A percentile compares a stretch with the other conserved stretches of the same genome.
phyloP scores from a whole-genome alignment of 2,329 filamentous ascomycete genomes.

The Exophiala calicioides region DNA sequence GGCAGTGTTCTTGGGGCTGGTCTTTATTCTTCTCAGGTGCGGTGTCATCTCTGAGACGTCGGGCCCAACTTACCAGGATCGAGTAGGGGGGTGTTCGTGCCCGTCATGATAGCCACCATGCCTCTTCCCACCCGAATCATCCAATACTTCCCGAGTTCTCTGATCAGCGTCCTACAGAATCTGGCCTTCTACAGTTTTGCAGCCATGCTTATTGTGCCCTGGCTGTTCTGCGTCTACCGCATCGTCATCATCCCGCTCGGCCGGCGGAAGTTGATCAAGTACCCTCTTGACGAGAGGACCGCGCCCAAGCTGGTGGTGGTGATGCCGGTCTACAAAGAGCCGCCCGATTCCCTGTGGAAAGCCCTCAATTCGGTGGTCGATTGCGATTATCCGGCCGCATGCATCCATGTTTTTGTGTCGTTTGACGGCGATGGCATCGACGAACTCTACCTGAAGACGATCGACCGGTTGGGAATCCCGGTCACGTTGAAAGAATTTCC shows the following conservation, averaged over 20 bases:
- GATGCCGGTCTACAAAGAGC: constrained; percentile 96
- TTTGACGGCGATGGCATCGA: constrained; percentile 91
- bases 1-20: constrained; percentile 70
- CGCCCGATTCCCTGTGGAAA: constrained; percentile 77
- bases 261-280: constrained; percentile 76
- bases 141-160: constrained; percentile 66
- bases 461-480: constrained; percentile 80
- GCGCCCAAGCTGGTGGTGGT: constrained; percentile 94
- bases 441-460: constrained; percentile 82
- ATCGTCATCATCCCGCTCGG: constrained; percentile 85
- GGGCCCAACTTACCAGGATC: too few species aligned
- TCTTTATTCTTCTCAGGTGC: constrained; percentile 77
- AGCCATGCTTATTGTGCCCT: constrained; percentile 79
- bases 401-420: constrained; percentile 91
- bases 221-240: constrained; percentile 90
- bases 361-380: constrained; percentile 90
- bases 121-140: constrained; percentile 75
- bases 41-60: constrained; percentile 27
- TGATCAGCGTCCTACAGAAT: constrained; percentile 80
- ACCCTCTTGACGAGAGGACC: constrained; percentile 77
- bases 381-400: constrained; percentile 88
- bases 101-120: constrained; percentile 90
- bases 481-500: constrained; percentile 76
- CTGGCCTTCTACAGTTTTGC: constrained; percentile 96
- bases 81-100: constrained; percentile 75